phyloP scores from a whole-genome alignment of 2,329 filamentous ascomycete species.

The Colletotrichum tanaceti region DNA sequence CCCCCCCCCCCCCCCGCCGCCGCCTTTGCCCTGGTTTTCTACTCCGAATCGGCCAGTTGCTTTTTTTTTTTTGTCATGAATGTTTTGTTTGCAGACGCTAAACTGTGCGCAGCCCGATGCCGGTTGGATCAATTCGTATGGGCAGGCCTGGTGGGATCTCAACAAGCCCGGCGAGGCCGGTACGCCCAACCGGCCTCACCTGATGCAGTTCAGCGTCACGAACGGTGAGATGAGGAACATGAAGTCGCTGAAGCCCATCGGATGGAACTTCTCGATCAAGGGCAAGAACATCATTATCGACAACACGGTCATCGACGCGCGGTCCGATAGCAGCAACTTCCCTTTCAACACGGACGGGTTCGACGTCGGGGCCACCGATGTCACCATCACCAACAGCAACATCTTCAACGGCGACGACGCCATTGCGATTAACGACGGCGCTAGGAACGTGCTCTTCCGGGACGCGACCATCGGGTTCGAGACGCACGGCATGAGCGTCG shows the following conservation, averaged over 20 bases:
- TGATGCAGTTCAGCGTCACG: slow-evolving; percentile 53
- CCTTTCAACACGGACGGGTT: slow-evolving; percentile 57
- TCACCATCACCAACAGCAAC: slow-evolving; percentile 46
- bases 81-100: too few species aligned
- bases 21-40: background rate
- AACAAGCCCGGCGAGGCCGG: slow-evolving; percentile 54
- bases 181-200: slow-evolving; percentile 53
- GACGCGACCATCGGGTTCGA: slow-evolving; percentile 56
- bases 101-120: slow-evolving; percentile 33
- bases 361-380: slow-evolving; percentile 48
- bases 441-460: slow-evolving; percentile 53
- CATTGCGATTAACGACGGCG: slow-evolving; percentile 53
- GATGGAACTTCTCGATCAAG: slow-evolving; percentile 54
- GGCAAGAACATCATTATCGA: slow-evolving; percentile 55
- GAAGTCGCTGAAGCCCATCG: slow-evolving; percentile 58
- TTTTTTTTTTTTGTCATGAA: too few species aligned
- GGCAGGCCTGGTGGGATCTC: slow-evolving; percentile 59
- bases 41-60: too few species aligned
- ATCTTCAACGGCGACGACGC: slow-evolving; percentile 59
- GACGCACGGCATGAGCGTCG: slow-evolving; percentile 58
- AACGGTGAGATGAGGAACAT: slow-evolving; percentile 52
- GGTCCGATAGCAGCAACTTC: slow-evolving; percentile 50
- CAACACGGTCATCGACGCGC: slow-evolving; percentile 55
- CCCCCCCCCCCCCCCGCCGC: background rate
- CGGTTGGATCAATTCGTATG: slow-evolving; percentile 60